Evolutionary conservation across 306 rosid genomes (phyloP).

Genomic region (Rubus parviflorus): DNA sequence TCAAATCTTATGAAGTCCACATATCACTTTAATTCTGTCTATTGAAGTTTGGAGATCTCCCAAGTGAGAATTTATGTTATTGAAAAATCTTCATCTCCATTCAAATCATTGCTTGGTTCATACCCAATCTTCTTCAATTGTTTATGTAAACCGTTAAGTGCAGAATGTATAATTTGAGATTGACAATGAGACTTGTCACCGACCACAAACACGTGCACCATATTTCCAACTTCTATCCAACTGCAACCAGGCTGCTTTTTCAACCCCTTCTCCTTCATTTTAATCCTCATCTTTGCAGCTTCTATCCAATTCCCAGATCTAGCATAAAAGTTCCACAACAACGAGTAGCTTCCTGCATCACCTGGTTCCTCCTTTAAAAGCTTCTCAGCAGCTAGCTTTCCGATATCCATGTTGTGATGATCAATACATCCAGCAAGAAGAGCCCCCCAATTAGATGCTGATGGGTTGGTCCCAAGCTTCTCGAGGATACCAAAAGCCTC

Average conservation of each 20-base stretch:
- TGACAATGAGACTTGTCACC: slow-evolving; percentile 38
- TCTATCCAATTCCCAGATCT: slow-evolving; percentile 49
- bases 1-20: neutral
- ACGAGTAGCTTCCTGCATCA: slow-evolving; percentile 37
- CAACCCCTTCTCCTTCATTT: slow-evolving; percentile 50
- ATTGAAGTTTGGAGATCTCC: neutral
- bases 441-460: slow-evolving; percentile 48
- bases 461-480: slow-evolving; percentile 33
- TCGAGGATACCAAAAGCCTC: slow-evolving; percentile 44
- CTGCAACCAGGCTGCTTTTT: slow-evolving; percentile 60
- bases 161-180: slow-evolving; percentile 27
- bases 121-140: slow-evolving; percentile 40
- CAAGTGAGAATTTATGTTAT: neutral
- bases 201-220: slow-evolving; percentile 43
- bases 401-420: slow-evolving; percentile 34
- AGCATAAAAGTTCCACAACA: slow-evolving; percentile 48
- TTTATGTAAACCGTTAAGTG: slow-evolving; percentile 39
- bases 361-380: slow-evolving; percentile 37
- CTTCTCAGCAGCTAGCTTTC: slow-evolving; percentile 41
- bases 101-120: slow-evolving; percentile 12
- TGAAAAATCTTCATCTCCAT: slow-evolving; percentile 11
- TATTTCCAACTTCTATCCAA: slow-evolving; percentile 51
- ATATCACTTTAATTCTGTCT: neutral
- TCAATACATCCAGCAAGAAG: slow-evolving; percentile 51
- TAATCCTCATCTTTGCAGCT: slow-evolving; percentile 49